Evolutionary conservation across 768 basidiomycete genomes (phyloP).

Genomic region (Phylloporus rhodoxanthus): DNA sequence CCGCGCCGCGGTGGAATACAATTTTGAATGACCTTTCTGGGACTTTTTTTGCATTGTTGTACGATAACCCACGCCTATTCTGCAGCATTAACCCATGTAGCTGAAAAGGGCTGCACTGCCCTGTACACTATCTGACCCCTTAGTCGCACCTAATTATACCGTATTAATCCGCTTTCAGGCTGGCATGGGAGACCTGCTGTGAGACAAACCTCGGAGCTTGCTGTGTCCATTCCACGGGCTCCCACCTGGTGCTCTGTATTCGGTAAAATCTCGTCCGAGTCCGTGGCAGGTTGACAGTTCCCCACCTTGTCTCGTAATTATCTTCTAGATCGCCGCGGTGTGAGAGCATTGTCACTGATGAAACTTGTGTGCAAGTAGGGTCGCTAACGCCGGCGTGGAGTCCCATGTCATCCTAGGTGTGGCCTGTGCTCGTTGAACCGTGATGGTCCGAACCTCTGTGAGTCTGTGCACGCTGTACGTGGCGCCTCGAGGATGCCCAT

Average conservation of each 20-base stretch:
- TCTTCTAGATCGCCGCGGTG: background rate
- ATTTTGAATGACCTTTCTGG: slow-evolving; percentile 46
- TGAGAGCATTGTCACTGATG: background rate
- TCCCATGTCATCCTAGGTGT: no score
- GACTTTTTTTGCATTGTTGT: slow-evolving; percentile 16
- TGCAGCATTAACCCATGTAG: background rate
- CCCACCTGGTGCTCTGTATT: background rate
- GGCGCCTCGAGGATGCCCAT: no score
- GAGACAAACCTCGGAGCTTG: background rate
- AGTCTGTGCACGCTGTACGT: no score
- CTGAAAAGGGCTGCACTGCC: background rate
- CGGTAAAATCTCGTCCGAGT: background rate
- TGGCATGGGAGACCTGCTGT: slow-evolving; percentile 1
- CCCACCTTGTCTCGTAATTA: background rate
- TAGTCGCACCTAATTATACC: slow-evolving; percentile 28
- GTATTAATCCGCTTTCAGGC: slow-evolving; percentile 23
- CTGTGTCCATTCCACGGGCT: background rate
- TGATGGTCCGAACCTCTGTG: no score
- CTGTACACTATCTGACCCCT: slow-evolving; percentile 25
- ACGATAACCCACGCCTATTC: slow-evolving; percentile 29
- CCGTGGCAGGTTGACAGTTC: no score
- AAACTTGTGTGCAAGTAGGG: background rate
- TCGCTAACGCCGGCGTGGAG: no score
- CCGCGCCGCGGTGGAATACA: slow-evolving; percentile 67
- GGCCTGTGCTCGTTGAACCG: no score